Conservation (phyloP, 2,329 filamentous ascomycete genomes). For the Monilinia fructigena region DNA sequence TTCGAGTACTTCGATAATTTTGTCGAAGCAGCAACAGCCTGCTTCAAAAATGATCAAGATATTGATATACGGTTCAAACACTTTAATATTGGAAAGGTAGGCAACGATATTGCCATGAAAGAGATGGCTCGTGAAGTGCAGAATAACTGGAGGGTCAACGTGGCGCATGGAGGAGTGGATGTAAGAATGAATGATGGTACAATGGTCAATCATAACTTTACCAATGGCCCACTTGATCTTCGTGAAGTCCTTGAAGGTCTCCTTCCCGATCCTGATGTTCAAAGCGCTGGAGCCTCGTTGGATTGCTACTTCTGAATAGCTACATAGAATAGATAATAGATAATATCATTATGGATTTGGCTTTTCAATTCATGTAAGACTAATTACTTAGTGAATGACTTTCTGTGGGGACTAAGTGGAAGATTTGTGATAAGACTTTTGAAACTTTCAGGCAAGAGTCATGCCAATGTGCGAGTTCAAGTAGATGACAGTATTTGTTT, state of each 20-base stretch:
- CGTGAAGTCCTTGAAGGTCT: conserved; percentile 14
- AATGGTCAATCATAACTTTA: conserved; percentile 3
- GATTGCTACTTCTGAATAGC: conserved; percentile 20
- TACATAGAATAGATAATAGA: neutral
- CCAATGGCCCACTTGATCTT: conserved; percentile 12
- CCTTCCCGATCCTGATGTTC: neutral
- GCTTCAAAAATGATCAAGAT: conserved; percentile 2
- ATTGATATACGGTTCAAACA: conserved; percentile 4
- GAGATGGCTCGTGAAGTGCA: conserved; percentile 18
- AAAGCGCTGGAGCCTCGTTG: neutral
- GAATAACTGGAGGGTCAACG: conserved; percentile 13
- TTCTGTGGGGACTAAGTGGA: too few species aligned
- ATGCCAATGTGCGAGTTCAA: too few species aligned
- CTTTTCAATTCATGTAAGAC: too few species aligned
- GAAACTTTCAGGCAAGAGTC: too few species aligned
- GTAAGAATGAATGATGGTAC: conserved; percentile 14
- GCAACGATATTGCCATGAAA: conserved; percentile 16
- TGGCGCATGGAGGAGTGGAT: conserved; percentile 6
- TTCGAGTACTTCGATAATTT: conserved; percentile 13
- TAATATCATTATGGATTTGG: neutral
- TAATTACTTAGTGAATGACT: too few species aligned
- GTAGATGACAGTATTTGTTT: too few species aligned
- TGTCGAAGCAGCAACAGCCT: conserved; percentile 5
- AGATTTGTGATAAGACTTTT: too few species aligned
- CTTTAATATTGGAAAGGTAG: conserved; percentile 17